Evolutionary conservation across 1,284 basidiomycete species (phyloP).

Genomic region (Quambalaria eucalypti): DNA sequence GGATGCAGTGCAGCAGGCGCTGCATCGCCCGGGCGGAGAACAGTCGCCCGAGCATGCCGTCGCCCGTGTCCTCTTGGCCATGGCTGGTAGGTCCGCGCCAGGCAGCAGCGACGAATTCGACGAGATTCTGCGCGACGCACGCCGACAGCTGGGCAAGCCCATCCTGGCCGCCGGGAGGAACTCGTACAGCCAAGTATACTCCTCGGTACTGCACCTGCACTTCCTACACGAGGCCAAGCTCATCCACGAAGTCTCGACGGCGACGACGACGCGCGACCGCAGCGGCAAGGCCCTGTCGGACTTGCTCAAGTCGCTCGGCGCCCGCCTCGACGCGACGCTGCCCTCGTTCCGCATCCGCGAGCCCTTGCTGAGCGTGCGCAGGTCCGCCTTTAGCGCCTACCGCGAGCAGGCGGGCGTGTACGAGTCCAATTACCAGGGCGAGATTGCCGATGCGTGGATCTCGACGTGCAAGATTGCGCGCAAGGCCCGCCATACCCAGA

Average conservation of each 20-base stretch:
- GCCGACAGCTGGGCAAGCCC: conserved; percentile 67
- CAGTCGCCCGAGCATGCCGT: conserved; percentile 61
- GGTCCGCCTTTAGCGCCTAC: conserved; percentile 69
- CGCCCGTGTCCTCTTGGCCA: conserved; percentile 71
- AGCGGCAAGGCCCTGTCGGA: conserved; percentile 47
- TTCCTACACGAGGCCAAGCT: conserved; percentile 77
- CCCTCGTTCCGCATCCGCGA: conserved; percentile 89
- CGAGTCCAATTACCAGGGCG: conserved; percentile 42
- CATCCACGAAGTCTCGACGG: conserved; percentile 44
- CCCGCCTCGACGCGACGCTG: conserved; percentile 67
- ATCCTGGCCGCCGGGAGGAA: conserved; percentile 70
- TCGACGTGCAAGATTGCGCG: conserved; percentile 87
- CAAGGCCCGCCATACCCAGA: conserved; percentile 89
- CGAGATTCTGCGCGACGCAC: conserved; percentile 58
- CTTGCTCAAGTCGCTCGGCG: conserved; percentile 50
- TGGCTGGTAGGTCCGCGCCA: conserved; percentile 50
- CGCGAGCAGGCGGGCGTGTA: conserved; percentile 49
- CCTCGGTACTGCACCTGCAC: conserved; percentile 77
- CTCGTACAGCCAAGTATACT: conserved; percentile 72
- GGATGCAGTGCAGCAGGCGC: conserved; percentile 55
- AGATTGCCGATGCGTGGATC: conserved; percentile 80
- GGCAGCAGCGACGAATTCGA: conserved; percentile 51
- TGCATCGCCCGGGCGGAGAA: conserved; percentile 37
- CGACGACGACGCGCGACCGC: conserved; percentile 6
- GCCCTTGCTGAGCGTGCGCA: conserved; percentile 76